These are phyloP conservation scores for Solanum piurae DNA, from an alignment of 257 asterid species.

Conservation along the genomic window DNA sequence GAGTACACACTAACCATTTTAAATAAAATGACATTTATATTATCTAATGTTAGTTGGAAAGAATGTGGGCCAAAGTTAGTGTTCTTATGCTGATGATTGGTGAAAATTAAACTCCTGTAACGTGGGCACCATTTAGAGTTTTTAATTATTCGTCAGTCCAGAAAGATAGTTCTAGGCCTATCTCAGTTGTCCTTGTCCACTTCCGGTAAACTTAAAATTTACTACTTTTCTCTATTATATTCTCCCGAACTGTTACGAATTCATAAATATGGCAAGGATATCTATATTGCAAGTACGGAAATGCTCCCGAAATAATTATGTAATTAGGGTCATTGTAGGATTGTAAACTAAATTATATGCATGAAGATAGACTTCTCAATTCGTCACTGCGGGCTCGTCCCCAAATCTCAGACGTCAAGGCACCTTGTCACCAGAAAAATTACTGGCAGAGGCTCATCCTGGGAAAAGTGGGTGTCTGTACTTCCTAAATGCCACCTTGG, in stretches of 20 bases:
- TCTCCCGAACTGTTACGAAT: background rate
- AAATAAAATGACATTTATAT: background rate
- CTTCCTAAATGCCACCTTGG: background rate
- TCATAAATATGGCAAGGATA: background rate
- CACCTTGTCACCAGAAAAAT: background rate
- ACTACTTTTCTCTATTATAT: background rate
- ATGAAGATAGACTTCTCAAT: background rate
- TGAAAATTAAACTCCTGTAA: background rate
- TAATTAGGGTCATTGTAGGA: background rate
- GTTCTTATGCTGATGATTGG: background rate
- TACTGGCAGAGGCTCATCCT: background rate
- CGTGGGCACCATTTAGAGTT: background rate
- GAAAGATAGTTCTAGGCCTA: background rate
- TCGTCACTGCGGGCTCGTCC: background rate
- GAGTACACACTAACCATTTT: background rate
- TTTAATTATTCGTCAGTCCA: background rate
- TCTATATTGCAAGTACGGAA: background rate
- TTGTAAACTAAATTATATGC: background rate
- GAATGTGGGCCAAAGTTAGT: background rate
- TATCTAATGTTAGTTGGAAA: background rate
- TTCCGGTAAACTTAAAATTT: background rate
- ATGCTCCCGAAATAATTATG: background rate
- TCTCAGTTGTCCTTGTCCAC: background rate
- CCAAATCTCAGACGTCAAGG: background rate
- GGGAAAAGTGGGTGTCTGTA: background rate